phyloP scores from a whole-genome alignment of 78 protist species.

The Isochrysis galbana region DNA sequence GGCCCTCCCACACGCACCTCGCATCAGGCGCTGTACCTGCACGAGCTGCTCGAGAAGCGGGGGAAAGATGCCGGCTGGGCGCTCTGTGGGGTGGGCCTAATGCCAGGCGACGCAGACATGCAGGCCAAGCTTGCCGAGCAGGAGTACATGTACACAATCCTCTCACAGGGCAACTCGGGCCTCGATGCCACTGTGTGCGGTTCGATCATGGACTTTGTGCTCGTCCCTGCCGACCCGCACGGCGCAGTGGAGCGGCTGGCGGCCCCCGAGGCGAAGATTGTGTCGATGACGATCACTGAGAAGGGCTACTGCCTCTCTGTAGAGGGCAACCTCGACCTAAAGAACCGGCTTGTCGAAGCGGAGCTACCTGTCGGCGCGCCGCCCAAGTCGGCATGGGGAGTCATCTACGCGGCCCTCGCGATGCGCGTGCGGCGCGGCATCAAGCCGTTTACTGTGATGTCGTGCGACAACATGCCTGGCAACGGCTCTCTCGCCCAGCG shows the following conservation, averaged over 20 bases:
- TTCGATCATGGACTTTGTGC: not conserved
- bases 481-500: not conserved
- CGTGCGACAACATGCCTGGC: slow-evolving; percentile 34
- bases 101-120: not conserved
- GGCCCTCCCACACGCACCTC: too few species aligned
- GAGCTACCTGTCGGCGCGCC: too few species aligned
- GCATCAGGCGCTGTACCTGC: too few species aligned
- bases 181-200: not conserved
- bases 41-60: not conserved
- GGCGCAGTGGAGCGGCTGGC: not conserved
- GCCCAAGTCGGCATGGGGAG: too few species aligned
- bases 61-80: not conserved
- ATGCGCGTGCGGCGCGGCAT: not conserved
- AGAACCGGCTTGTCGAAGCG: not conserved
- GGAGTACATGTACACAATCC: slow-evolving; percentile 18
- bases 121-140: not conserved
- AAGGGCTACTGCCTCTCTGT: not conserved
- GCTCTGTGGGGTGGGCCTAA: not conserved
- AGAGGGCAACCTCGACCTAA: not conserved
- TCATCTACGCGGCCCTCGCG: slow-evolving; percentile 5
- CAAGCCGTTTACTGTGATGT: slow-evolving; percentile 17
- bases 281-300: slow-evolving; percentile 27
- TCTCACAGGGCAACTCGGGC: not conserved
- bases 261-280: not conserved
- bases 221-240: not conserved